Base-by-base conservation (phyloP, 2,329 filamentous ascomycete species). In the Penicillium sp. region DNA sequence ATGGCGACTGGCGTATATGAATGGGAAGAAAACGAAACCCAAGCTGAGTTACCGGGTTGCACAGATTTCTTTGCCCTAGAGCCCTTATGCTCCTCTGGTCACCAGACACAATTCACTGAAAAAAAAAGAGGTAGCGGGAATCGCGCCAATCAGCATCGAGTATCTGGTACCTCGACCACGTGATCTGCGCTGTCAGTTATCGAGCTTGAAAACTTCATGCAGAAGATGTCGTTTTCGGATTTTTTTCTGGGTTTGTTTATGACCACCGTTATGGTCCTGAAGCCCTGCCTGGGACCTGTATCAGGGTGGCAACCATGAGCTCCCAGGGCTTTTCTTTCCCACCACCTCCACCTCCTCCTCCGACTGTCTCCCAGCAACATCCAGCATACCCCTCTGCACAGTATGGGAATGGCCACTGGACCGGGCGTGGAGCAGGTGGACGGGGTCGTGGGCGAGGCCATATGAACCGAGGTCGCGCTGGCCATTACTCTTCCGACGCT, bases 281-380 rank as follows among this genome's bases (percentile, higher is more conserved):
- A 59, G 60, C 56, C 66, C 65, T 65, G 66, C 52, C 60, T 65
- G 60, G 65, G 54, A 64, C 52, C 63, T 60, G 61, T 60, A 39
- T 59, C 66, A 70, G 65, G 58, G 61, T 60, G 49, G 52, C 54
- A 59, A 68, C 54, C 53, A 77, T 77, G 74, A 72, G 67, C 64
- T 69, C 75, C 51, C 72, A 77, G 66, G 74, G 73, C 26, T 79
- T 79, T 65, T 74, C 77, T 43, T 80, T 79, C 62, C 77, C 78
- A 57, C 77, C 76, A 21, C 78, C 78, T 33, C 77, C 77, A 19
- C 77, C 77, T 22, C 77, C 76, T 37, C 74, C 66, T 29, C 66
- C 64, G 49, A 49, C 65, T 27, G 48, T 50, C 49, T 31, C 60
- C 46, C 66, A 66, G 39, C 67, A 65, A 49, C 55, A 59, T n/a